phyloP scores from a whole-genome alignment of 495 filamentous ascomycete species.

The Talaromyces proteolyticus region DNA sequence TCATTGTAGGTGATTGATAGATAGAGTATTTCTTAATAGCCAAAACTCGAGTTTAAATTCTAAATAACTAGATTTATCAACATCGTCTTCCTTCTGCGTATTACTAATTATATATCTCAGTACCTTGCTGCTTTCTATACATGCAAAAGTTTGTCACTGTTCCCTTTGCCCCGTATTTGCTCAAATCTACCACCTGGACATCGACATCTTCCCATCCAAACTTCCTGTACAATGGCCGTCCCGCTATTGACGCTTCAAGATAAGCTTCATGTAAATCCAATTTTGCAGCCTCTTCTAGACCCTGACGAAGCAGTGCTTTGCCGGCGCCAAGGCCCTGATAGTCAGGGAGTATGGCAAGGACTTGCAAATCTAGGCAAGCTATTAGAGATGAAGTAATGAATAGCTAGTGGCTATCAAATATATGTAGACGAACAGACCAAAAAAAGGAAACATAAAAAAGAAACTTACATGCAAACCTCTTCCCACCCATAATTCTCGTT shows the following conservation, averaged over 20 bases:
- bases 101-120: too few species aligned
- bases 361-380: slow-evolving; percentile 14
- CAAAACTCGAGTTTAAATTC: too few species aligned
- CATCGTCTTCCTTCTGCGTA: neutral
- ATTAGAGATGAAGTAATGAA: too few species aligned
- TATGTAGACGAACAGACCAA: neutral
- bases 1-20: too few species aligned
- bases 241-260: slow-evolving; percentile 25
- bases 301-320: slow-evolving; percentile 18
- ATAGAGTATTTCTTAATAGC: neutral
- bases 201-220: slow-evolving; percentile 29
- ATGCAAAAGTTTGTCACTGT: slow-evolving; percentile 20
- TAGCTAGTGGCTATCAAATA: neutral
- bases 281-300: slow-evolving; percentile 20
- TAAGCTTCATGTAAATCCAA: slow-evolving; percentile 16
- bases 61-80: too few species aligned
- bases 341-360: slow-evolving; percentile 22
- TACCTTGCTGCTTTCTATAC: too few species aligned
- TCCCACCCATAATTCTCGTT: slow-evolving; percentile 9
- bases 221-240: slow-evolving; percentile 24
- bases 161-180: slow-evolving; percentile 17
- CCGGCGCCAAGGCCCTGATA: slow-evolving; percentile 27
- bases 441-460: neutral
- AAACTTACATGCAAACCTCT: slow-evolving; percentile 10
- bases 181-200: slow-evolving; percentile 18